These are phyloP conservation scores for Pancytospora epiphaga DNA, from an alignment of 371 early-diverging fungal genomes.

Conservation along the genomic window DNA sequence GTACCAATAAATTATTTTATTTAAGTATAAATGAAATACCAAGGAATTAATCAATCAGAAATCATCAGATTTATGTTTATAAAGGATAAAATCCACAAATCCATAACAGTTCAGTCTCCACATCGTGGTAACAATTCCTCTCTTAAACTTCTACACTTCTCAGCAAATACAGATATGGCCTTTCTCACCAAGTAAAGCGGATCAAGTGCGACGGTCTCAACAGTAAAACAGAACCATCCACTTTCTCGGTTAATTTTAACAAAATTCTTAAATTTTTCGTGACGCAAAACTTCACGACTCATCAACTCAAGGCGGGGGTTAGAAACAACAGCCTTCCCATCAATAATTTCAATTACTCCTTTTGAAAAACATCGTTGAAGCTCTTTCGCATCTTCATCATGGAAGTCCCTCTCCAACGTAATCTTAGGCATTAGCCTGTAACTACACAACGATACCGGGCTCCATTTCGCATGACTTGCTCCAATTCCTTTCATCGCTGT, in stretches of 20 bases:
- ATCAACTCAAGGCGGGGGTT: slow-evolving; percentile 86
- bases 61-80: neutral
- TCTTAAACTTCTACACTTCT: slow-evolving; percentile 28
- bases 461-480: slow-evolving; percentile 91
- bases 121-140: slow-evolving; percentile 28
- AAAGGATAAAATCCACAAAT: neutral
- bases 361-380: slow-evolving; percentile 76
- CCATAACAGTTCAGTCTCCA: neutral
- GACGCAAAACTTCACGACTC: slow-evolving; percentile 81
- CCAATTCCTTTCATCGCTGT: slow-evolving; percentile 83
- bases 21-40: too few species aligned
- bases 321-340: slow-evolving; percentile 69
- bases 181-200: slow-evolving; percentile 39
- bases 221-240: slow-evolving; percentile 77
- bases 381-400: slow-evolving; percentile 72
- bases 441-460: slow-evolving; percentile 74
- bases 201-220: slow-evolving; percentile 46
- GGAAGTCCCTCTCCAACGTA: slow-evolving; percentile 70
- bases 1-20: too few species aligned
- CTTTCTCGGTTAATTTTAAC: slow-evolving; percentile 76
- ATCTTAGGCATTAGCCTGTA: slow-evolving; percentile 87
- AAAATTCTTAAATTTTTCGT: slow-evolving; percentile 76
- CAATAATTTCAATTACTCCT: slow-evolving; percentile 75
- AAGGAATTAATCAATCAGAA: neutral
- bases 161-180: slow-evolving; percentile 31